A percentile compares a stretch with the other conserved stretches of the same genome.
These are phyloP conservation scores for Dictyostelium firmibasis DNA, from an alignment of 78 protist species.

Conservation along the genomic window DNA sequence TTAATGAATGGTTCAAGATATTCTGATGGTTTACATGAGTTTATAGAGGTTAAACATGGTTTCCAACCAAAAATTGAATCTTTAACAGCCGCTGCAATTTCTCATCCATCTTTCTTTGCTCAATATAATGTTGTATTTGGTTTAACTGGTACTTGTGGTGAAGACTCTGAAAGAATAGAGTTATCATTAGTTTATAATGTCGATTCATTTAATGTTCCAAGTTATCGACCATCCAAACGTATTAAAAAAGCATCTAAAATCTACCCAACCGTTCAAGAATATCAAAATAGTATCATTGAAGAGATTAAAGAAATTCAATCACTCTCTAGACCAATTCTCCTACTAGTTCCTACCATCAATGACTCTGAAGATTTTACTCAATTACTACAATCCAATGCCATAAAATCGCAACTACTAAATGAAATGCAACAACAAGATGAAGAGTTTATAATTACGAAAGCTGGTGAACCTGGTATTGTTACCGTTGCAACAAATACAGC, in stretches of 20 bases:
- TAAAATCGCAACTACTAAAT: slow-evolving; percentile 9
- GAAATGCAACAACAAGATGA: slow-evolving; percentile 50
- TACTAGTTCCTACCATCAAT: slow-evolving; percentile 15
- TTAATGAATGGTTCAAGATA: slow-evolving; percentile 28
- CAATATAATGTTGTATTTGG: slow-evolving; percentile 34
- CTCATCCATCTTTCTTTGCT: slow-evolving; percentile 53
- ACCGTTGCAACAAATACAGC: slow-evolving; percentile 39
- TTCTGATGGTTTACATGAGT: slow-evolving; percentile 40
- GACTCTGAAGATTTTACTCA: background rate
- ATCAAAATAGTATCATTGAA: background rate
- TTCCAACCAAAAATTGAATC: background rate
- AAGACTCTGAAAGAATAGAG: slow-evolving; percentile 8
- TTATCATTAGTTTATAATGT: background rate
- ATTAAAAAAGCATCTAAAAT: background rate
- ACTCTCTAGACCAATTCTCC: slow-evolving; percentile 1
- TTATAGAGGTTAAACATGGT: slow-evolving; percentile 48
- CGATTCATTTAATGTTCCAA: slow-evolving; percentile 32
- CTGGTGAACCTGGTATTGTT: background rate
- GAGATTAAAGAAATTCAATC: slow-evolving; percentile 1
- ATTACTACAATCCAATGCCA: background rate
- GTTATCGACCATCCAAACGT: slow-evolving; percentile 12
- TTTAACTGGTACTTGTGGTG: slow-evolving; percentile 63
- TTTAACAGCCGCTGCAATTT: slow-evolving; percentile 29
- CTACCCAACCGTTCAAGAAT: background rate
- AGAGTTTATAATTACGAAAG: slow-evolving; percentile 6